Base-by-base conservation (phyloP, 1,284 basidiomycete species). In the Testicularia cyperi region DNA sequence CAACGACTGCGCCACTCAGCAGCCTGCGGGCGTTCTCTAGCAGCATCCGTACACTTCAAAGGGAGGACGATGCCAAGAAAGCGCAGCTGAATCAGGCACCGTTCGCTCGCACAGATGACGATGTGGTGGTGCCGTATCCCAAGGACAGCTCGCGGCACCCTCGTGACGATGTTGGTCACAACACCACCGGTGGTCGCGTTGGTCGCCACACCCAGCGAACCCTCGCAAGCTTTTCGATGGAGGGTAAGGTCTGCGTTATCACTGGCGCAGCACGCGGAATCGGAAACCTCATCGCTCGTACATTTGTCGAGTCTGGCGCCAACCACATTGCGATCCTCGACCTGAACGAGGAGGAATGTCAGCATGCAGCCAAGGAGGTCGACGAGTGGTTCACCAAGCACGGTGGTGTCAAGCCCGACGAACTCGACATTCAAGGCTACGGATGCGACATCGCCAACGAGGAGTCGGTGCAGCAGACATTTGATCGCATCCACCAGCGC, bases 361-460 rank as follows among this genome's bases (percentile, higher is more conserved):
- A 84, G 61, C 77, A 77, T 14, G 87, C 91, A 5, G 90, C 88
- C 2, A 78, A 83, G 27, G 89, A 91, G 71, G 83, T 96, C 38
- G 78, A 82, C 34, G 77, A 82, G 16, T 81, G 80, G 79, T 81
- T 82, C 63, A 80, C 78, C 77, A 56, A 77, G 75, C 83, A 84
- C 78, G 85, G 84, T 68, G 81, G 83, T 57, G 79, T 82, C 58
- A 79, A 81, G 57, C 80, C 79, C 24, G 82, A 83, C 47, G 83
- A 86, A 70, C 80, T 92, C 49, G 80, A 85, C 38, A 81, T 88
- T 36, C 81, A 89, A 35, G 90, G 89, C 21, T 72, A 91, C 38
- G 88, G 84, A 46, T 94, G 90, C 77, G 88, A 97, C 74, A 90
- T 97, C 21, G 84, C 89, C 1, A 85, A 86, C 30, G 92, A 97